Evolutionary conservation across 1,284 basidiomycete species (phyloP).

Genomic region (Cutaneotrichosporon daszewskae): DNA sequence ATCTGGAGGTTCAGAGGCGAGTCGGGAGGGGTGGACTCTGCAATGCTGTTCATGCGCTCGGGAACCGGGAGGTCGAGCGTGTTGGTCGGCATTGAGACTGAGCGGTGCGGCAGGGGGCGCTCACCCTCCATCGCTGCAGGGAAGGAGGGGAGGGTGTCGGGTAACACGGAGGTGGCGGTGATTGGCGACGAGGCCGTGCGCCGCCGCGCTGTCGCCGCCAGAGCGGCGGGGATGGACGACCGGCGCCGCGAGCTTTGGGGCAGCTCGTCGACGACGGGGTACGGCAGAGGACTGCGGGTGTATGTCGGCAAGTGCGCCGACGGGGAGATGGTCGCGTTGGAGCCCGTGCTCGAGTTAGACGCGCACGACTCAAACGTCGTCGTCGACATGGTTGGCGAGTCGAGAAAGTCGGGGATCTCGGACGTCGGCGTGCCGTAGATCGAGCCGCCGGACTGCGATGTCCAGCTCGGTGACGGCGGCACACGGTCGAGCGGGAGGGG

Average conservation of each 20-base stretch:
- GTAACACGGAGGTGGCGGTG: not conserved
- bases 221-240: constrained; percentile 1
- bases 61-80: not conserved
- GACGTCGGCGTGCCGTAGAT: constrained; percentile 4
- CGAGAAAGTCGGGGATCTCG: constrained; percentile 1
- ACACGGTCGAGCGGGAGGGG: not conserved
- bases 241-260: not conserved
- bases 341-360: too few species aligned
- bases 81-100: not conserved
- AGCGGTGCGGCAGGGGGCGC: not conserved
- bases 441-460: not conserved
- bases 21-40: constrained; percentile 1
- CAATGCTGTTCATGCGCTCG: not conserved
- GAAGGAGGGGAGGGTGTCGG: too few species aligned
- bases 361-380: constrained; percentile 4
- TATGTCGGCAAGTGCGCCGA: not conserved
- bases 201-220: not conserved
- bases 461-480: not conserved
- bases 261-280: not conserved
- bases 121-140: too few species aligned
- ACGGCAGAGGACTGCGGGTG: not conserved
- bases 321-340: constrained; percentile 3
- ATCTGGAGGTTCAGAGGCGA: constrained; percentile 1
- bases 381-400: constrained; percentile 2
- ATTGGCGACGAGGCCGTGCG: constrained; percentile 2